Conservation (phyloP, 2,329 filamentous ascomycete species). For the Fusarium tanahbumbuense region DNA sequence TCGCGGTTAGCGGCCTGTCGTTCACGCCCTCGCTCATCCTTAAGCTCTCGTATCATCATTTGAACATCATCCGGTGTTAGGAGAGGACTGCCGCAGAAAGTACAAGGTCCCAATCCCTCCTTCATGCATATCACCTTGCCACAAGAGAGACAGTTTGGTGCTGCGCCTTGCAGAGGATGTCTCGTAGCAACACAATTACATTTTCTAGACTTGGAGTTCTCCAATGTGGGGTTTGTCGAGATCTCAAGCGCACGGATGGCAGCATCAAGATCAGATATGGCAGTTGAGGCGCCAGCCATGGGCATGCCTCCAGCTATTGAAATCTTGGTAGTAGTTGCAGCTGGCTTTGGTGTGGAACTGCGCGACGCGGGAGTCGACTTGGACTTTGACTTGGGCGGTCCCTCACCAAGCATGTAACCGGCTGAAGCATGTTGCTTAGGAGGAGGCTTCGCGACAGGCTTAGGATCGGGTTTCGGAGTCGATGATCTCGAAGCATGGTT, state of each 20-base stretch:
- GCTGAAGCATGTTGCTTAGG: slow-evolving; percentile 70
- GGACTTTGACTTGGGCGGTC: slow-evolving; percentile 66
- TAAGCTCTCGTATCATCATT: slow-evolving; percentile 84
- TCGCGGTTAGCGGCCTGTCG: slow-evolving; percentile 85
- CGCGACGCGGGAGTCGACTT: slow-evolving; percentile 64
- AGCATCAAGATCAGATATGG: slow-evolving; percentile 76
- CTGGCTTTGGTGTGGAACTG: slow-evolving; percentile 66
- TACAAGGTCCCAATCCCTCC: slow-evolving; percentile 93
- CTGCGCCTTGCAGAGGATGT: slow-evolving; percentile 89
- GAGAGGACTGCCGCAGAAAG: slow-evolving; percentile 83
- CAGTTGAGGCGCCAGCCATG: slow-evolving; percentile 84
- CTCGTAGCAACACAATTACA: slow-evolving; percentile 91
- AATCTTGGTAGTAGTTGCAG: slow-evolving; percentile 70
- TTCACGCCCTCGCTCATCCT: slow-evolving; percentile 87
- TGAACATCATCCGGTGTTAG: slow-evolving; percentile 80
- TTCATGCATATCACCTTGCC: slow-evolving; percentile 96
- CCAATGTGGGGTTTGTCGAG: slow-evolving; percentile 84
- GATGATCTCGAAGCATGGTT: slow-evolving; percentile 52
- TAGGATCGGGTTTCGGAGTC: slow-evolving; percentile 50
- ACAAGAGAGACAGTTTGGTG: slow-evolving; percentile 91
- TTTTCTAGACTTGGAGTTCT: slow-evolving; percentile 66
- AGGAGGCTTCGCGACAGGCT: slow-evolving; percentile 55
- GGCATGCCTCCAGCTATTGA: slow-evolving; percentile 80
- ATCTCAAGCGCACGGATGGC: slow-evolving; percentile 91
- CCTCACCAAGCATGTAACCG: slow-evolving; percentile 85